A percentile compares a stretch with the other conserved stretches of the same genome.
These are phyloP conservation scores for Spirogloea muscicola DNA, from an alignment of 139 green algal species.

Conservation along the genomic window DNA sequence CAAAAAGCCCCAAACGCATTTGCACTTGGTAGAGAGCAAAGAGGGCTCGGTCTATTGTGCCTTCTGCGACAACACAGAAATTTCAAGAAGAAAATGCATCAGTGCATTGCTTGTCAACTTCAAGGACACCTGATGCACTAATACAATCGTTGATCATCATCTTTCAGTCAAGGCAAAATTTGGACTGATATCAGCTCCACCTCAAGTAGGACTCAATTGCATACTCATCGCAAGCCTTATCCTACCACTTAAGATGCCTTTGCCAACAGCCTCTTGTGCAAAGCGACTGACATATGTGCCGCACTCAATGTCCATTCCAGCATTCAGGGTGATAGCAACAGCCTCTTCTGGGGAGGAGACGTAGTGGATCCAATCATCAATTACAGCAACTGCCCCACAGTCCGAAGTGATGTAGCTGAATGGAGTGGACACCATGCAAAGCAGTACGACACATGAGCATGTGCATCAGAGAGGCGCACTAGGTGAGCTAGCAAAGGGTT, in stretches of 20 bases:
- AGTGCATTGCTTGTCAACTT: no score
- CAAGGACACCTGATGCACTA: no score
- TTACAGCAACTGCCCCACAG: constrained; percentile 9
- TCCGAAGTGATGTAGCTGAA: constrained; percentile 32
- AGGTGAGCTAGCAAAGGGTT: no score
- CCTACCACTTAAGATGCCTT: not conserved
- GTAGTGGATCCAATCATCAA: not conserved
- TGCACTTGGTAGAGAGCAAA: not conserved
- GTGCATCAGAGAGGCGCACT: no score
- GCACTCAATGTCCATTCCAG: constrained; percentile 36
- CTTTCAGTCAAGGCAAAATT: no score
- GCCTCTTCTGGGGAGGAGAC: not conserved
- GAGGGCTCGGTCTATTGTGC: not conserved
- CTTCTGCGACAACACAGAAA: no score
- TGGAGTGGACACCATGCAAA: not conserved
- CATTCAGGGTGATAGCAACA: not conserved
- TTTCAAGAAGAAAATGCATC: no score
- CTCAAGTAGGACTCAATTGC: no score
- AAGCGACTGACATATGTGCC: not conserved
- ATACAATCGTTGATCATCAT: no score
- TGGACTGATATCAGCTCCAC: no score
- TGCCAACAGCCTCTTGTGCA: not conserved
- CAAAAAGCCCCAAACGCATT: constrained; percentile 26
- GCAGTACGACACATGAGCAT: not conserved
- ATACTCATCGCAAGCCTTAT: no score